Conservation (phyloP, 805 yeast genomes). For the Candida oleophila region DNA sequence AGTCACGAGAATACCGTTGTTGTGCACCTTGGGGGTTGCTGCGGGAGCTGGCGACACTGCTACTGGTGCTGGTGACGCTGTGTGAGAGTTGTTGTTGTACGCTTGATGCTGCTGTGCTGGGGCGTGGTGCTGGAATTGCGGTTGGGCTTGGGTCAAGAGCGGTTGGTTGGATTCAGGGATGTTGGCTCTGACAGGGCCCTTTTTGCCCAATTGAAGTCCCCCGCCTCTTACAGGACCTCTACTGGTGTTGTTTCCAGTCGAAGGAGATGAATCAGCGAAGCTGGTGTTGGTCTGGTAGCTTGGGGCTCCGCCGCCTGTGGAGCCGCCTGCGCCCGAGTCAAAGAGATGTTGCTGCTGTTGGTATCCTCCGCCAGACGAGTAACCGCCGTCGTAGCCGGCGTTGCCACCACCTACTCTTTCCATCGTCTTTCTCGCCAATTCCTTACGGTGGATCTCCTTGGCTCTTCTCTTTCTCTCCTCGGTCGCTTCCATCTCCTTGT, state of each 20-base stretch:
- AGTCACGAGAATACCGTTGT: constrained; percentile 78
- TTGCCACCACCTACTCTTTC: constrained; percentile 27
- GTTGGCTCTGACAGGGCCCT: constrained; percentile 24
- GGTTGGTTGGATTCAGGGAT: constrained; percentile 31
- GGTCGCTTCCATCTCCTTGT: constrained; percentile 94
- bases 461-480: constrained; percentile 97
- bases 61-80: constrained; percentile 11
- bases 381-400: constrained; percentile 2
- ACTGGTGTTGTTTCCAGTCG: constrained; percentile 7
- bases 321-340: constrained; percentile 6
- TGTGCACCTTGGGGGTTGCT: constrained; percentile 34
- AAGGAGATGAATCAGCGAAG: background rate
- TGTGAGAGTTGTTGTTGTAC: background rate
- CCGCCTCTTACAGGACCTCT: constrained; percentile 51
- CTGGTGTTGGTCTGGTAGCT: constrained; percentile 7
- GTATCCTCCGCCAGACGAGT: constrained; percentile 6
- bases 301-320: constrained; percentile 4
- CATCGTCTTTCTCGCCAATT: constrained; percentile 62
- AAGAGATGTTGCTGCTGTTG: constrained; percentile 16
- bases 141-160: constrained; percentile 30
- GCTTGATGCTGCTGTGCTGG: constrained; percentile 23
- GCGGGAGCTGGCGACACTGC: constrained; percentile 23
- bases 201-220: constrained; percentile 78
- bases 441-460: constrained; percentile 80
- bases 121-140: constrained; percentile 26